These are phyloP conservation scores for Psilocybe tampanensis DNA, from an alignment of 768 basidiomycete genomes.

Conservation along the genomic window DNA sequence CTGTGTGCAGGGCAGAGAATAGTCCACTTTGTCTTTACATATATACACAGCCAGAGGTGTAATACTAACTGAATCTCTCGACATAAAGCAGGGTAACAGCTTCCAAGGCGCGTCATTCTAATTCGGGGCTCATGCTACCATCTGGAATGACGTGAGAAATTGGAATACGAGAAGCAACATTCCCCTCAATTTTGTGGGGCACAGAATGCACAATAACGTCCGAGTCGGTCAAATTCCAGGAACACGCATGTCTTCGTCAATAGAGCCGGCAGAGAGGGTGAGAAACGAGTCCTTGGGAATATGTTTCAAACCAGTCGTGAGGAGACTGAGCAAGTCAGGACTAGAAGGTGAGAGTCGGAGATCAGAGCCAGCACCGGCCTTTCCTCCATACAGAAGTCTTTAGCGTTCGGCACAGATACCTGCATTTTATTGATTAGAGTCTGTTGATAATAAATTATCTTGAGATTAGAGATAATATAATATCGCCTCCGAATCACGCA, in stretches of 20 bases:
- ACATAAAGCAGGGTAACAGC: no score
- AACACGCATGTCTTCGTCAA: not conserved
- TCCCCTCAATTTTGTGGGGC: not conserved
- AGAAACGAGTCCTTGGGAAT: constrained; percentile 5
- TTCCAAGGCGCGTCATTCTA: no score
- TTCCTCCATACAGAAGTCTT: not conserved
- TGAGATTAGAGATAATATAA: no score
- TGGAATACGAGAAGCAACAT: not conserved
- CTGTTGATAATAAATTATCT: no score
- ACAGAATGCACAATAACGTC: not conserved
- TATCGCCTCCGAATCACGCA: no score
- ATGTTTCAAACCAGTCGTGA: not conserved
- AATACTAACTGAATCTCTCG: no score
- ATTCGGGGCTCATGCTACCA: no score
- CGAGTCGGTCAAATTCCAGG: not conserved
- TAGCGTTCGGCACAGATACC: not conserved
- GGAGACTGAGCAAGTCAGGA: not conserved
- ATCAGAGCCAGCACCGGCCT: not conserved
- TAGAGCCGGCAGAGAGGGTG: constrained; percentile 1
- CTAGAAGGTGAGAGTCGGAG: not conserved
- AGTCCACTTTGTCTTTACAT: no score
- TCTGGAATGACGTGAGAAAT: no score
- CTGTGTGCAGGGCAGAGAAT: no score
- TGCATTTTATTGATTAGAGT: not conserved
- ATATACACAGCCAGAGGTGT: no score